phyloP scores from a whole-genome alignment of 768 basidiomycete genomes.

The Melanogaster broomeanus region DNA sequence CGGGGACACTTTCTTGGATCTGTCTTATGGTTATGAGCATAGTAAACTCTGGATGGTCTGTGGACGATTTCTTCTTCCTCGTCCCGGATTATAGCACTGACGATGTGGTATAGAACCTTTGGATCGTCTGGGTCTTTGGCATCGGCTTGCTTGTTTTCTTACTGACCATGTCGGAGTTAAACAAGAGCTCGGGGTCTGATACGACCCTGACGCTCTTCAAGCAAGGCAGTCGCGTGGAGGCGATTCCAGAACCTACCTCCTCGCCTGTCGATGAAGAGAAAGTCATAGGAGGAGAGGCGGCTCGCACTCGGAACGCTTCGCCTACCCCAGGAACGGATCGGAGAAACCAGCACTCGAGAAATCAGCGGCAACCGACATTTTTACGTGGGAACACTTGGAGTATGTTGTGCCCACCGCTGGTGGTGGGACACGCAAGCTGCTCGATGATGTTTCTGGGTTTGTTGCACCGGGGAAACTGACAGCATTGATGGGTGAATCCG shows the following conservation, averaged over 20 bases:
- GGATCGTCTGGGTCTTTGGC: slow-evolving; percentile 48
- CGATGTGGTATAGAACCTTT: slow-evolving; percentile 34
- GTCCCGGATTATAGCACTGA: slow-evolving; percentile 6
- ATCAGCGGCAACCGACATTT: slow-evolving; percentile 46
- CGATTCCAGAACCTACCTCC: background rate
- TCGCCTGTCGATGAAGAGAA: slow-evolving; percentile 21
- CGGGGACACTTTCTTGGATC: slow-evolving; percentile 41
- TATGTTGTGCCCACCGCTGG: slow-evolving; percentile 57
- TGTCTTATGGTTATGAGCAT: slow-evolving; percentile 30
- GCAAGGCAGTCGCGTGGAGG: background rate
- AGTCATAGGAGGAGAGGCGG: background rate
- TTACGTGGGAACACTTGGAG: slow-evolving; percentile 75
- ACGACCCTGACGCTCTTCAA: slow-evolving; percentile 32
- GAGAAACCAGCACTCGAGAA: slow-evolving; percentile 36
- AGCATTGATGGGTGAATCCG: slow-evolving; percentile 50
- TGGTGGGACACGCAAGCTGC: slow-evolving; percentile 40
- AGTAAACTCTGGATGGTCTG: slow-evolving; percentile 40
- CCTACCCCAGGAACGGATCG: background rate
- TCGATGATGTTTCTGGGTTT: slow-evolving; percentile 50
- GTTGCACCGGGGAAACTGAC: slow-evolving; percentile 52
- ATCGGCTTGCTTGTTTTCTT: slow-evolving; percentile 38
- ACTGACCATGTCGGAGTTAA: slow-evolving; percentile 39
- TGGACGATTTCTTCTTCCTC: slow-evolving; percentile 14
- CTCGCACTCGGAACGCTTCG: background rate
- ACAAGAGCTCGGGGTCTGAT: slow-evolving; percentile 28